Conservation (phyloP, 257 asterid genomes). For the Lavandula angustifolia region DNA sequence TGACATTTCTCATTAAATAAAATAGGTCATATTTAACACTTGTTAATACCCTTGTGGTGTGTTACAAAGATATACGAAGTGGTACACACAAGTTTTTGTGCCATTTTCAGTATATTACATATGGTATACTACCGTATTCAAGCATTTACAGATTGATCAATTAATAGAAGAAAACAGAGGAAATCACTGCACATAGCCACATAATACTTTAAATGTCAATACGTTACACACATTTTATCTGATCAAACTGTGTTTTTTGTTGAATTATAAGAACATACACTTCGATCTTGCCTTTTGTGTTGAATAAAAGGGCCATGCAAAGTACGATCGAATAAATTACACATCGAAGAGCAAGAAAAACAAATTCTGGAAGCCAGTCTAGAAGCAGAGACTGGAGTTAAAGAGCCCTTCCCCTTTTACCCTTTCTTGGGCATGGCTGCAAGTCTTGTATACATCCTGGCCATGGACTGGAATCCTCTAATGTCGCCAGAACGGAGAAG, state of each 20-base stretch:
- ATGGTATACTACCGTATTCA: too few relatives aligned
- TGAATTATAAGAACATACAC: neutral
- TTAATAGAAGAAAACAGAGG: too few relatives aligned
- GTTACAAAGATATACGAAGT: too few relatives aligned
- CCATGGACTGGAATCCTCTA: conserved; percentile 96
- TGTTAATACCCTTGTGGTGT: too few relatives aligned
- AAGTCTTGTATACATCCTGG: conserved; percentile 94
- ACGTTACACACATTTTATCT: too few relatives aligned
- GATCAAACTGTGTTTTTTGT: too few relatives aligned
- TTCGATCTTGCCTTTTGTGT: neutral
- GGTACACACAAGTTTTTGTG: too few relatives aligned
- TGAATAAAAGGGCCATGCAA: neutral
- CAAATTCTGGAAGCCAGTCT: neutral
- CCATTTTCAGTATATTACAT: neutral
- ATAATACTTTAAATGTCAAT: too few relatives aligned
- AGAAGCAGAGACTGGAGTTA: conserved; percentile 12
- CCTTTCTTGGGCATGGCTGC: conserved; percentile 99
- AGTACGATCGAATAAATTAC: neutral
- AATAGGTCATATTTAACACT: too few relatives aligned
- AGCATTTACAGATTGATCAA: too few relatives aligned
- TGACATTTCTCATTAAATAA: too few relatives aligned
- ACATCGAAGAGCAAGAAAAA: conserved; percentile 20
- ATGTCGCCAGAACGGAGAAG: conserved; percentile 91
- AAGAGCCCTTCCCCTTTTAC: conserved; percentile 31
- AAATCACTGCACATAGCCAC: too few relatives aligned